A percentile compares a stretch with the other conserved stretches of the same genome.
These are phyloP conservation scores for Biancaea sappan DNA, from an alignment of 306 rosid species.

Conservation along the genomic window DNA sequence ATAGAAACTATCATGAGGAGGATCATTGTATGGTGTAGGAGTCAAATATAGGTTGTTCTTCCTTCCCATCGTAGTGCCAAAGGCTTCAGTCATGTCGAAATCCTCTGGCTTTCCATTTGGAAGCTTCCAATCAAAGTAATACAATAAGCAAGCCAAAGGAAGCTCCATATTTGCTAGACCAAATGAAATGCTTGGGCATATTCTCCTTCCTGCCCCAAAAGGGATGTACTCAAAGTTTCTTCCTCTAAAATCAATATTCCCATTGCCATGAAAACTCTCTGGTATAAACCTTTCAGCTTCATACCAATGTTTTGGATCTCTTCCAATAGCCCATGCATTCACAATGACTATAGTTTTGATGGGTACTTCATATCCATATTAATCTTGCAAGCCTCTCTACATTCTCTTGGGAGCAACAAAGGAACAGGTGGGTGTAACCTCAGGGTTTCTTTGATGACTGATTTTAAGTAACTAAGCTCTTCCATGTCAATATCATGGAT, in stretches of 20 bases:
- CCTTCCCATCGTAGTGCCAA: not conserved
- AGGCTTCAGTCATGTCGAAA: not conserved
- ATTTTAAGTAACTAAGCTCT: slow-evolving; percentile 9
- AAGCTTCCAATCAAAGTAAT: slow-evolving; percentile 11
- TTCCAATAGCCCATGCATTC: no score
- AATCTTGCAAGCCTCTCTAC: no score
- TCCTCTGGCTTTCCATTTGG: slow-evolving; percentile 14
- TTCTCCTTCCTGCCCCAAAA: slow-evolving; percentile 31
- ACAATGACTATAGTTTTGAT: no score
- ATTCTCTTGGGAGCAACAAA: no score
- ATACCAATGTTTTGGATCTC: not conserved
- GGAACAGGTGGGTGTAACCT: no score
- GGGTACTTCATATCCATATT: no score
- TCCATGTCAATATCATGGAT: not conserved
- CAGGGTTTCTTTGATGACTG: not conserved
- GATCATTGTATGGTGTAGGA: not conserved
- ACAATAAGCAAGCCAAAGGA: not conserved
- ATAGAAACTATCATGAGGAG: not conserved
- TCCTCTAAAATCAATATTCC: not conserved
- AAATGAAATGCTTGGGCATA: slow-evolving; percentile 7
- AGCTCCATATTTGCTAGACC: slow-evolving; percentile 17
- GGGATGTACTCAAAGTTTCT: slow-evolving; percentile 18
- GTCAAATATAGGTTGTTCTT: not conserved
- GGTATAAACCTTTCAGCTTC: slow-evolving; percentile 18
- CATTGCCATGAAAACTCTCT: not conserved